Evolutionary conservation across 2,329 filamentous ascomycete genomes (phyloP).

Genomic region (Ophioceras dolichostomum): DNA sequence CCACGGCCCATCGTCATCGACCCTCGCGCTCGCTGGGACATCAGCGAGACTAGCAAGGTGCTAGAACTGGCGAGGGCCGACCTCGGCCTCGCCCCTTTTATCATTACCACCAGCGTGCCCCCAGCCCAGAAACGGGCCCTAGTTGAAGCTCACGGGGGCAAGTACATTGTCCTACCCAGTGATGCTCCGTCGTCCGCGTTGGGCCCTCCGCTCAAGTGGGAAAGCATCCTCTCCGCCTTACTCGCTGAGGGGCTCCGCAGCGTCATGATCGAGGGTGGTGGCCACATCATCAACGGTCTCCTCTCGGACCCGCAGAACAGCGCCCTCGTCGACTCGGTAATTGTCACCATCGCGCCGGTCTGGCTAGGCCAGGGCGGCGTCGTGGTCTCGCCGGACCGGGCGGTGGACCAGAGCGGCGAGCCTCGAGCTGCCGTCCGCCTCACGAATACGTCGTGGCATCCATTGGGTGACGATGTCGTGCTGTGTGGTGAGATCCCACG

Average conservation of each 20-base stretch:
- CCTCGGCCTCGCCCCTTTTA: slow-evolving; percentile 59
- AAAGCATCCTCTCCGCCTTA: slow-evolving; percentile 48
- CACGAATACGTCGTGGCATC: slow-evolving; percentile 20
- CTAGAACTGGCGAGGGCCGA: slow-evolving; percentile 51
- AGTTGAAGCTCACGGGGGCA: slow-evolving; percentile 37
- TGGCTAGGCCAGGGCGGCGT: slow-evolving; percentile 83
- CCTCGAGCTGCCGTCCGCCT: slow-evolving; percentile 53
- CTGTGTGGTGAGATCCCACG: background rate
- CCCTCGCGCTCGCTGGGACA: slow-evolving; percentile 61
- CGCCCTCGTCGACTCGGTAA: slow-evolving; percentile 55
- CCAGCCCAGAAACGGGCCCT: slow-evolving; percentile 27
- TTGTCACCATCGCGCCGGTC: slow-evolving; percentile 80
- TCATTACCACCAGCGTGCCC: slow-evolving; percentile 39
- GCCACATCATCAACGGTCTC: slow-evolving; percentile 67
- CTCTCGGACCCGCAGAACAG: slow-evolving; percentile 46
- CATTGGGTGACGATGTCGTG: background rate
- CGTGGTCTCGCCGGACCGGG: slow-evolving; percentile 57
- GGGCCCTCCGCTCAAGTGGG: slow-evolving; percentile 32
- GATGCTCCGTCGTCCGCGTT: slow-evolving; percentile 1
- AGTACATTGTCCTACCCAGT: slow-evolving; percentile 35
- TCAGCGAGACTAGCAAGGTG: slow-evolving; percentile 48
- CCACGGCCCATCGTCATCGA: slow-evolving; percentile 77
- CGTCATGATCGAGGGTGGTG: slow-evolving; percentile 89
- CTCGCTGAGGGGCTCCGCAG: slow-evolving; percentile 50
- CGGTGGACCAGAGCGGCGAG: slow-evolving; percentile 32